A percentile compares a stretch with the other conserved stretches of the same genome.
Evolutionary conservation across 2,329 filamentous ascomycete genomes (phyloP).

Genomic region (Ophiostoma perfectum): DNA sequence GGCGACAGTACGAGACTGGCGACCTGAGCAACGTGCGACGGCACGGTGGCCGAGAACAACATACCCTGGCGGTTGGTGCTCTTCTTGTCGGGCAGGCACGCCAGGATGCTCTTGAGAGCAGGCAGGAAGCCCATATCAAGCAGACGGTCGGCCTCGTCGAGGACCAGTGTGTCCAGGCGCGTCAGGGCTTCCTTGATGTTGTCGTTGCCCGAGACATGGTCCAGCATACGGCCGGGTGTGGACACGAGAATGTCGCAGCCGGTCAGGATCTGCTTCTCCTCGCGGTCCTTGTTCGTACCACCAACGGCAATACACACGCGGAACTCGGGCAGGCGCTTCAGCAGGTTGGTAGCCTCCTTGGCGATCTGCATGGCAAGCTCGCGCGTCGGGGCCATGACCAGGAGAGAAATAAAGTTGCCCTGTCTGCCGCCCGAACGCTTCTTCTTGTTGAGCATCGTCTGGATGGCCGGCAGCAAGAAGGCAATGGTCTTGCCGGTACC

Average conservation of each 20-base stretch:
- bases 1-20: conserved; percentile 63
- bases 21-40: conserved; percentile 69
- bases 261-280: conserved; percentile 63
- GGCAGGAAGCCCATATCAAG: conserved; percentile 82
- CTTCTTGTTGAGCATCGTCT: conserved; percentile 57
- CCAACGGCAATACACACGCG: conserved; percentile 75
- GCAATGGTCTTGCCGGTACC: conserved; percentile 83
- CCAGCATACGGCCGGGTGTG: conserved; percentile 71
- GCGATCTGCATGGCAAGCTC: conserved; percentile 67
- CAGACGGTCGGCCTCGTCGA: conserved; percentile 77
- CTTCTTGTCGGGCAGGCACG: conserved; percentile 58
- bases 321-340: conserved; percentile 67
- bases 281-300: conserved; percentile 66
- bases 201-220: conserved; percentile 71
- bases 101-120: conserved; percentile 69
- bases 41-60: conserved; percentile 82
- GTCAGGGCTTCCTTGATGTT: conserved; percentile 61
- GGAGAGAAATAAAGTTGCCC: conserved; percentile 46
- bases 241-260: conserved; percentile 77
- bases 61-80: conserved; percentile 62
- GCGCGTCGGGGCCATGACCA: conserved; percentile 66
- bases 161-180: conserved; percentile 68
- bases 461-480: conserved; percentile 77
- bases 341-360: conserved; percentile 63
- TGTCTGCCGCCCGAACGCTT: conserved; percentile 27